Conservation (phyloP, 257 asterid genomes). For the Eustoma russellianum region DNA sequence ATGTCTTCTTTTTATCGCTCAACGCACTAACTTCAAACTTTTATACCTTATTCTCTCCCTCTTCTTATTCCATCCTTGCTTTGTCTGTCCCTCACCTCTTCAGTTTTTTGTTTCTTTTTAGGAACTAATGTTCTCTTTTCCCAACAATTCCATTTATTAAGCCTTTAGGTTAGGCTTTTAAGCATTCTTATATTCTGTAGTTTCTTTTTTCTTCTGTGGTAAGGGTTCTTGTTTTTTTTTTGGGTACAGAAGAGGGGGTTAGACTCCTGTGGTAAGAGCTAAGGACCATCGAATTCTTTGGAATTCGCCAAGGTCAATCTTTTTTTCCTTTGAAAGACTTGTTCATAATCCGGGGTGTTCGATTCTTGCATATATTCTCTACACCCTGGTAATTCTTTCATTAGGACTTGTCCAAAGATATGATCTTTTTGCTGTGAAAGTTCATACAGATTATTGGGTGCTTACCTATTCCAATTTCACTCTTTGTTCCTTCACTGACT, state of each 20-base stretch:
- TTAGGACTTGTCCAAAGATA: neutral
- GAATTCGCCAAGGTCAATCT: neutral
- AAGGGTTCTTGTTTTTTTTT: neutral
- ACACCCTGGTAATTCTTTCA: neutral
- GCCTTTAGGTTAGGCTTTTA: neutral
- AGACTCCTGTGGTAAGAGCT: neutral
- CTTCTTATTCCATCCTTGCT: neutral
- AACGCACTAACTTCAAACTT: neutral
- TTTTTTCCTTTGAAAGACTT: too few relatives aligned
- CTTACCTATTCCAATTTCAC: neutral
- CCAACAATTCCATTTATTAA: neutral
- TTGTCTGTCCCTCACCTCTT: constrained; percentile 10
- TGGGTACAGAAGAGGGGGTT: too few relatives aligned
- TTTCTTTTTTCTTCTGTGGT: constrained; percentile 1
- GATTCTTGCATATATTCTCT: neutral
- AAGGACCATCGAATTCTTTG: neutral
- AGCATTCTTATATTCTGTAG: neutral
- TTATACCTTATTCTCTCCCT: constrained; percentile 7
- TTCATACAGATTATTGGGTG: constrained; percentile 1
- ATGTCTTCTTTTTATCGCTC: neutral
- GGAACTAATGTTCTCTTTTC: neutral
- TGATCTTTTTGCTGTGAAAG: constrained; percentile 2
- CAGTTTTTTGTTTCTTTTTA: constrained; percentile 4
- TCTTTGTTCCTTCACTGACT: neutral
- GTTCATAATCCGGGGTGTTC: neutral